Evolutionary conservation across 352 stramenopile genomes (phyloP).

Genomic region (Phytophthora pistaciae): DNA sequence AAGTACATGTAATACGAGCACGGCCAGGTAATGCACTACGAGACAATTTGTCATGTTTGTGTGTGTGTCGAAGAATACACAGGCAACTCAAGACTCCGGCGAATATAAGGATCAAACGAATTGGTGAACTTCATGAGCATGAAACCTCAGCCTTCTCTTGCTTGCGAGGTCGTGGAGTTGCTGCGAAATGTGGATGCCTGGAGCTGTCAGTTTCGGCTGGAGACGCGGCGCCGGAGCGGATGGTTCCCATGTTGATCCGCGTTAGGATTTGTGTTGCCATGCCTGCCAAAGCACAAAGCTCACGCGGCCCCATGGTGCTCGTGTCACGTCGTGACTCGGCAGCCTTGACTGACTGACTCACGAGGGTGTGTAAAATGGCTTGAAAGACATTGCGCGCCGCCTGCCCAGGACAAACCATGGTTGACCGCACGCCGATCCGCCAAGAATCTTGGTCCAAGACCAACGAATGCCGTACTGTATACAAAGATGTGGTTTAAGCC

Average conservation of each 20-base stretch:
- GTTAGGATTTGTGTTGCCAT: constrained; percentile 5
- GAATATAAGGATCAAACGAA: constrained; percentile 18
- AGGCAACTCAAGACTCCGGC: background rate
- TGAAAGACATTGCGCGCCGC: background rate
- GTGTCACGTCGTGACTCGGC: constrained; percentile 10
- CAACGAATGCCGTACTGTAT: background rate
- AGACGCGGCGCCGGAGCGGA: constrained; percentile 3
- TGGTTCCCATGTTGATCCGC: constrained; percentile 9
- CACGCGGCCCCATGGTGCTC: constrained; percentile 14
- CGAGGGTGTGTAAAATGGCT: background rate
- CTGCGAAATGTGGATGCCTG: constrained; percentile 22
- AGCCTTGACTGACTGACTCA: background rate
- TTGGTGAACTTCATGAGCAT: background rate
- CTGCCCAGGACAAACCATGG: too few species aligned
- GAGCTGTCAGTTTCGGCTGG: constrained; percentile 3
- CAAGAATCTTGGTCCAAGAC: background rate
- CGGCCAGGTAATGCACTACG: background rate
- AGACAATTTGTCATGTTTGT: background rate
- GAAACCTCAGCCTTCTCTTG: constrained; percentile 14
- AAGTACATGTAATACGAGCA: background rate
- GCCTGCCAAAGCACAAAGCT: constrained; percentile 24
- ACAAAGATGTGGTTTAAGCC: too few species aligned
- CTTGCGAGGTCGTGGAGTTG: constrained; percentile 27
- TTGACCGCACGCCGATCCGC: background rate
- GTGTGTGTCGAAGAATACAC: constrained; percentile 3